Percentiles rank a stretch among this genome's conserved stretches.
phyloP scores from a whole-genome alignment of 1,284 basidiomycete species.

The Paramarasmius palmivorus region DNA sequence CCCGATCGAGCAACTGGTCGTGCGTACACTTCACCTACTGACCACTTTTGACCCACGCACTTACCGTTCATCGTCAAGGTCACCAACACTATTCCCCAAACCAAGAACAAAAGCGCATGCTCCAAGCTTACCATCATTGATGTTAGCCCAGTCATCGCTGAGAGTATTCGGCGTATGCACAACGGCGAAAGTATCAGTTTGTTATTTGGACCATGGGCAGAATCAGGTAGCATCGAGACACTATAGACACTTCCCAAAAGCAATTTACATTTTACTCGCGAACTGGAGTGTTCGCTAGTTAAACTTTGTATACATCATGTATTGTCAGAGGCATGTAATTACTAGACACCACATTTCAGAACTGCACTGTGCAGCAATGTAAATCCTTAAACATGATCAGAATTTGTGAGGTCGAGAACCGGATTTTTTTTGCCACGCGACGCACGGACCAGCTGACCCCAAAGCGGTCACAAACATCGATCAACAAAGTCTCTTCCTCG shows the following conservation, averaged over 20 bases:
- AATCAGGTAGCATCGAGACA: constrained; percentile 38
- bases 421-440: too few species aligned
- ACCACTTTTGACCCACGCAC: neutral
- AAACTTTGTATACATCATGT: too few species aligned
- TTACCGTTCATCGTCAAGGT: constrained; percentile 29
- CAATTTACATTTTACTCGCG: neutral
- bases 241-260: neutral
- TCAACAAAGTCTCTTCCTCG: constrained; percentile 10
- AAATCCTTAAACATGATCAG: too few species aligned
- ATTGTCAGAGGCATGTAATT: too few species aligned
- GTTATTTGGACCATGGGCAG: constrained; percentile 79
- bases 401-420: too few species aligned
- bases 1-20: constrained; percentile 87
- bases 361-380: too few species aligned
- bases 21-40: constrained; percentile 41
- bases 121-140: constrained; percentile 79
- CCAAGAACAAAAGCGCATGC: constrained; percentile 46
- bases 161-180: constrained; percentile 95
- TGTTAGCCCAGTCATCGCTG: constrained; percentile 88
- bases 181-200: constrained; percentile 91
- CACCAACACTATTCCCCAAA: constrained; percentile 49
- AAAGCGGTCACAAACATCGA: neutral
- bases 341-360: too few species aligned
- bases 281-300: neutral
- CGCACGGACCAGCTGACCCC: neutral